Conservation (phyloP, 345 rosid genomes). For the Balakata baccata region DNA sequence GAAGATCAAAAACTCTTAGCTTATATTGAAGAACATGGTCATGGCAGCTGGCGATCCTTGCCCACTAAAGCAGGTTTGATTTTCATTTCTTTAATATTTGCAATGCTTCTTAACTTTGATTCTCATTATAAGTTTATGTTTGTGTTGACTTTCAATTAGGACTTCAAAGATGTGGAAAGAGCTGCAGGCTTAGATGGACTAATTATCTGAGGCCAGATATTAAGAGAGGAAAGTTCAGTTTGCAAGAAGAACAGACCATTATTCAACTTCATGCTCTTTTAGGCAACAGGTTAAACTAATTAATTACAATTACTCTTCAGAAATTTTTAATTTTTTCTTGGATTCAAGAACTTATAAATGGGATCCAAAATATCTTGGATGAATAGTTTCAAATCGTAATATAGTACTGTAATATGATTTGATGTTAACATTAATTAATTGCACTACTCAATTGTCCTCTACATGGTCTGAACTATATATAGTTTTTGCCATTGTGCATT, state of each 20-base stretch:
- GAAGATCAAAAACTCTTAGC: conserved; percentile 93
- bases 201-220: conserved; percentile 90
- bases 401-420: neutral
- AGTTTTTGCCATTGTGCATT: neutral
- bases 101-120: too few relatives aligned
- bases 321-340: neutral
- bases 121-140: neutral
- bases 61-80: conserved; percentile 78
- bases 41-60: conserved; percentile 93
- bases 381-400: neutral
- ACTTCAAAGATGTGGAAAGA: conserved; percentile 88
- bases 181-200: conserved; percentile 95
- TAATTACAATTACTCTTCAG: neutral
- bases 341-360: too few relatives aligned
- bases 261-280: conserved; percentile 95
- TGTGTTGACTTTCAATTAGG: conserved; percentile 31
- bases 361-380: neutral
- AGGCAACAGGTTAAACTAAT: conserved; percentile 63
- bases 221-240: conserved; percentile 85
- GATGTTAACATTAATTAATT: neutral
- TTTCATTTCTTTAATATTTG: neutral
- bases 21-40: conserved; percentile 86
- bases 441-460: conserved; percentile 3
- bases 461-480: neutral
- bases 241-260: conserved; percentile 91